These are phyloP conservation scores for Aegilops umbellulata DNA, from an alignment of 176 grass and related monocot species.

Conservation along the genomic window DNA sequence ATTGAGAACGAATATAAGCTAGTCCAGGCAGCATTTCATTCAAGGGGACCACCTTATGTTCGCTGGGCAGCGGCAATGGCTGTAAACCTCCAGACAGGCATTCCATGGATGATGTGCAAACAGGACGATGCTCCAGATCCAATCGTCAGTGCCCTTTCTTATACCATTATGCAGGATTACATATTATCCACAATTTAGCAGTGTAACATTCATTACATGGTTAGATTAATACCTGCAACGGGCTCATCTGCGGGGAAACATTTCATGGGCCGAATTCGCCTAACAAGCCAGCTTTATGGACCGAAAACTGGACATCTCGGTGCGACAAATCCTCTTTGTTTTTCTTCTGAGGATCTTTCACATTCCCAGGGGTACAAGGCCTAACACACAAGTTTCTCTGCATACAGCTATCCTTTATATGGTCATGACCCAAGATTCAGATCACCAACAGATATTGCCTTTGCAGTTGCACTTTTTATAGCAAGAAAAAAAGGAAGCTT, in stretches of 20 bases:
- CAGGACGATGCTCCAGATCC: conserved; percentile 77
- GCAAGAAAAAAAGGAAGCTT: conserved; percentile 69
- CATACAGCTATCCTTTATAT: conserved; percentile 39
- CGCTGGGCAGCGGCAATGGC: conserved; percentile 71
- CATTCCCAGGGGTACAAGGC: neutral
- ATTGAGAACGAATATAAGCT: conserved; percentile 85
- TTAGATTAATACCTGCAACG: conserved; percentile 72
- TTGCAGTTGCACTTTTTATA: conserved; percentile 56
- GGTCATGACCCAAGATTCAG: conserved; percentile 48
- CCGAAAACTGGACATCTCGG: conserved; percentile 63
- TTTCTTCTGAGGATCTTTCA: conserved; percentile 6
- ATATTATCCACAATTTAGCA: conserved; percentile 18
- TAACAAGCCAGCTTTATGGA: conserved; percentile 61
- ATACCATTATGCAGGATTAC: neutral
- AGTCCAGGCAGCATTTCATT: conserved; percentile 64
- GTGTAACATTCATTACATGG: conserved; percentile 24
- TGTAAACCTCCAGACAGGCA: conserved; percentile 53
- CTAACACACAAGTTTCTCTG: neutral
- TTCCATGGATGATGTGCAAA: conserved; percentile 91
- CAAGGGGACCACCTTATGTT: conserved; percentile 64
- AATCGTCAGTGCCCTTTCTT: conserved; percentile 44
- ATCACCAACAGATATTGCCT: conserved; percentile 51
- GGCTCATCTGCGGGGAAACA: conserved; percentile 54
- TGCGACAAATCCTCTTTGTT: conserved; percentile 23
- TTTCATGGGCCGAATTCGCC: conserved; percentile 59